phyloP scores from a whole-genome alignment of 2,329 filamentous ascomycete genomes.

The Cytospora piceicola region DNA sequence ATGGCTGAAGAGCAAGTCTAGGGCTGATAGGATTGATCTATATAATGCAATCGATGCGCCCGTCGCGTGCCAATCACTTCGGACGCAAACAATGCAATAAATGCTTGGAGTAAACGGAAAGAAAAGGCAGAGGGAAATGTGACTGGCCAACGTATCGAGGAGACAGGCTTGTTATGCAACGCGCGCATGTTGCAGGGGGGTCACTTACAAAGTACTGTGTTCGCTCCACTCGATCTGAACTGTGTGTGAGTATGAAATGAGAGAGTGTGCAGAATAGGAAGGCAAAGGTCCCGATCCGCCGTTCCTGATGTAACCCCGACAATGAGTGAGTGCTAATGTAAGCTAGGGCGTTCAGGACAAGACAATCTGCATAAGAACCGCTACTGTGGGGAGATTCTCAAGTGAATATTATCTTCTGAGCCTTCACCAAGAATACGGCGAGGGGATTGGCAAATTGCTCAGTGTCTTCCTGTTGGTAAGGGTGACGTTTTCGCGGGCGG shows the following conservation, averaged over 20 bases:
- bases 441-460: constrained; percentile 3
- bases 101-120: constrained; percentile 11
- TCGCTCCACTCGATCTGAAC: constrained; percentile 24
- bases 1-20: constrained; percentile 1
- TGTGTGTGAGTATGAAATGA: constrained; percentile 18
- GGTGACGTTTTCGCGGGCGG: not conserved
- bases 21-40: constrained; percentile 3
- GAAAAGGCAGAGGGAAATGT: constrained; percentile 9
- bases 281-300: constrained; percentile 22
- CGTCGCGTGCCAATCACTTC: constrained; percentile 20
- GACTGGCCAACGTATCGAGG: constrained; percentile 25
- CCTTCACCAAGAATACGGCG: not conserved
- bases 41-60: constrained; percentile 9
- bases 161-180: constrained; percentile 25
- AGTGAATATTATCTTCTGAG: constrained; percentile 11
- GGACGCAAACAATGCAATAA: constrained; percentile 26
- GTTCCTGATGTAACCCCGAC: constrained; percentile 27
- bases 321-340: constrained; percentile 13
- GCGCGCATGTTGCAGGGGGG: constrained; percentile 26
- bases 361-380: not conserved
- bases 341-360: constrained; percentile 5
- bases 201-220: constrained; percentile 21
- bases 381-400: not conserved
- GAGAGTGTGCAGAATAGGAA: constrained; percentile 21
- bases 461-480: not conserved